Base-by-base conservation (phyloP, 306 rosid genomes). In the Amphicarpaea edgeworthii region DNA sequence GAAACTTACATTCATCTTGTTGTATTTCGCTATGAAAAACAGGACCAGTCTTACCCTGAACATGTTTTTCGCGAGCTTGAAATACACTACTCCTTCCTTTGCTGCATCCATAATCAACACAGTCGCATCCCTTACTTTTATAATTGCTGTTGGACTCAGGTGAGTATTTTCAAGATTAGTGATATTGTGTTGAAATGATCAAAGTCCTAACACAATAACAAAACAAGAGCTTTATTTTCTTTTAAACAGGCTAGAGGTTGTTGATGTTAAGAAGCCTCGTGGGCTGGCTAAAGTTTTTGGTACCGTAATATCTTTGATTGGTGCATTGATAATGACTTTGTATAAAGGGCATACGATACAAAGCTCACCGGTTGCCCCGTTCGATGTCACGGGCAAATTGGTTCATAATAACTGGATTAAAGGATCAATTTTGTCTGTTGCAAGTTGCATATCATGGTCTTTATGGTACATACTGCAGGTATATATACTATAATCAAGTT, bases 401-500 rank as follows among this genome's bases (percentile, higher is more conserved):
- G 74, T 46, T 70, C 92, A 70, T n/a, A 53, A 49, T 46, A 73
- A 77, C 68, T 73, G 88, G 86, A 70, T 76, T 10, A 82, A 83
- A 68, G 88, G 92, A 16, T 66, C 84, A 24, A 69, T 83, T 51
- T 80, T 85, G 43, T n/a, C 70, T 10, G 73, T 79, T 83, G 80
- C 76, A 45, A 83, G 86, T 70, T 85, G 85, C 79, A 37, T 85
- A 69, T 34, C 85, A 68, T 88, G 88, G 92, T 85, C 85, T 32
- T 10, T 69, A 15, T 76, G 81, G 84, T 85, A n/a, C 82, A 64
- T 83, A 63, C 30, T 79, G 83, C 88, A 88, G 88, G 92, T 81
- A 82, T 10, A 21, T 20, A 9, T 24, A 24, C 50, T 37, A 28
- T 43, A 20, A 8, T n/a, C n/a, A n/a, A n/a, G n/a, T n/a, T n/a